Percentiles rank a stretch among this genome's conserved stretches.
Evolutionary conservation across 2,329 filamentous ascomycete genomes (phyloP).

Genomic region (Penicillium hordei): DNA sequence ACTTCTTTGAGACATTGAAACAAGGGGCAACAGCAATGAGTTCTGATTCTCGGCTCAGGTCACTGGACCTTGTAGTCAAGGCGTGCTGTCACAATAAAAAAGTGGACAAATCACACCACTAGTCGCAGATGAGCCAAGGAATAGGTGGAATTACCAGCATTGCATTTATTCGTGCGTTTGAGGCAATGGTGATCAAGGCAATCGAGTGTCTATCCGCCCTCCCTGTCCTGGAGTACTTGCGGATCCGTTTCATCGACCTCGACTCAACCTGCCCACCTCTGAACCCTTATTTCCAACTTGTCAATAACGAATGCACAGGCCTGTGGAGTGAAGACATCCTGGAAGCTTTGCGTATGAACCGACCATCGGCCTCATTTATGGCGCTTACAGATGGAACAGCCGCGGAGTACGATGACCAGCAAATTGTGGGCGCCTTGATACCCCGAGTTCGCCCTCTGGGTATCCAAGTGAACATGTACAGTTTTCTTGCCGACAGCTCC

Average conservation of each 20-base stretch:
- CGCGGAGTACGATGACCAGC: not conserved
- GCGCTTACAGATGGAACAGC: constrained; percentile 63
- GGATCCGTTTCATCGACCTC: constrained; percentile 73
- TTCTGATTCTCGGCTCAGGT: constrained; percentile 51
- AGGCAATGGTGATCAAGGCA: constrained; percentile 64
- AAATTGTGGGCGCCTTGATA: not conserved
- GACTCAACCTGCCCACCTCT: constrained; percentile 69
- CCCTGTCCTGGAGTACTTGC: constrained; percentile 60
- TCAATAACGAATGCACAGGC: constrained; percentile 62
- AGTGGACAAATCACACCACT: not conserved
- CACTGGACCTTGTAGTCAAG: constrained; percentile 70
- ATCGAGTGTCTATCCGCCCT: constrained; percentile 62
- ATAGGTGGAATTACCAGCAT: constrained; percentile 67
- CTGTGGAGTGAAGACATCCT: constrained; percentile 72
- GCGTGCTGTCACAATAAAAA: constrained; percentile 64
- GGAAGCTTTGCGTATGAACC: constrained; percentile 57
- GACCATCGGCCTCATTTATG: constrained; percentile 60
- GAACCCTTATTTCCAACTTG: constrained; percentile 70
- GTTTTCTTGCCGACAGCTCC: not conserved
- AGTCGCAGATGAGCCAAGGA: not conserved
- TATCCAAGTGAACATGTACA: not conserved
- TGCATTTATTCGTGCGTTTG: constrained; percentile 70
- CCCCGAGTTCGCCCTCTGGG: constrained; percentile 1
- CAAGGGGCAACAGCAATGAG: constrained; percentile 40
- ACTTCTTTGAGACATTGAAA: constrained; percentile 64